Base-by-base conservation (phyloP, 768 basidiomycete species). In the Boletus pseudopeckii region DNA sequence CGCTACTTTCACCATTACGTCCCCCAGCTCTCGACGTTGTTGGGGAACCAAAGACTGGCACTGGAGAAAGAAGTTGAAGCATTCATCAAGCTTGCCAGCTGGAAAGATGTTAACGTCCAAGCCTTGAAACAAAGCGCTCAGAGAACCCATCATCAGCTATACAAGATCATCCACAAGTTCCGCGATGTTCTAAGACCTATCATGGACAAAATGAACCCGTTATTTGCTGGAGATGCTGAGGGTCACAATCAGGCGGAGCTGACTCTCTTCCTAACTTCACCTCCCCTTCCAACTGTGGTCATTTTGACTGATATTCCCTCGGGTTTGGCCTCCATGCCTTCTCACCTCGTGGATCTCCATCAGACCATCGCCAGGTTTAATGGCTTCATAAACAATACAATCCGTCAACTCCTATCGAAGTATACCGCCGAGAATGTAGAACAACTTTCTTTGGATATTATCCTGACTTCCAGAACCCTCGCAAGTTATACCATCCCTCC, bases 31-130 rank as follows among this genome's bases (percentile, higher is more conserved):
- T 62, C 70, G 2, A 62, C 71, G 3, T 75, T 74, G n/a, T 71
- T 97, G 30, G 60, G 65, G 4, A 69, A 77, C 17, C 85, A 90
- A 64, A 80, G 86, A 46, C 70, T 68, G 1, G 64, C 61, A 0
- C 68, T 97, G 32, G 92, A 98, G 71, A 88, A 84, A 60, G 89
- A 95, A 52, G 80, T 98, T 48, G 81, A 78, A 53, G 84, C 81
- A 41, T 86, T 93, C 66, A 87, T 98, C 75, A 96, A 94, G 69
- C 77, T 99, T 42, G 97, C 97, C 2, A 98, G 94, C 64, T 98
- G 97, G 97, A 97, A 90, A 70, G 97, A 99, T 65, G 76, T 94
- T 65, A 99, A 98, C 63, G 89, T 98, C 10, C 87, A 91, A 58
- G 94, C 97, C 2, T 77, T 99, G 53, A 90, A 88, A 68, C 86